phyloP scores from a whole-genome alignment of 1,139 yeast species.

The Spathaspora sp. region DNA sequence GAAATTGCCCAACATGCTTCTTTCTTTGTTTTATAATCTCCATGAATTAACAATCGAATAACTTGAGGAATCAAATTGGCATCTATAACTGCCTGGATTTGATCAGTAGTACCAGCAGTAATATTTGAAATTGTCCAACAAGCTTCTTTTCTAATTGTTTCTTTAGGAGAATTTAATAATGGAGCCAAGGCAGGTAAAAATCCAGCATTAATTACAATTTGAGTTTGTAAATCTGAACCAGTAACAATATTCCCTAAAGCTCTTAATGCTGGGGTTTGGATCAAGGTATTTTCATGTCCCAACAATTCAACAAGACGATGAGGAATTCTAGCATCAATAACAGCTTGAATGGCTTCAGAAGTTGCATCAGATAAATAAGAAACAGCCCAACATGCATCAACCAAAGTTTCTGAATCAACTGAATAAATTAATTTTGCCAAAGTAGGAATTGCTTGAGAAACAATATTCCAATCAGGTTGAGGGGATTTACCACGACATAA shows the following conservation, averaged over 20 bases:
- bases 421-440: slow-evolving; percentile 88
- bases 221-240: slow-evolving; percentile 94
- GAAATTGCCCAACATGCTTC: slow-evolving; percentile 99
- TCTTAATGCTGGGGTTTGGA: slow-evolving; percentile 95
- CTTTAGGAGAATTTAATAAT: slow-evolving; percentile 80
- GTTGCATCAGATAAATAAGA: slow-evolving; percentile 93
- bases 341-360: slow-evolving; percentile 91
- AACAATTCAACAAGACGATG: slow-evolving; percentile 88
- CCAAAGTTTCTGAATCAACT: slow-evolving; percentile 87
- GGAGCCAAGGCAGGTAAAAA: slow-evolving; percentile 84
- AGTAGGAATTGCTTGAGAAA: slow-evolving; percentile 86
- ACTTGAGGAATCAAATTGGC: slow-evolving; percentile 92
- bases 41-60: slow-evolving; percentile 73
- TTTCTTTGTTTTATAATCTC: slow-evolving; percentile 94
- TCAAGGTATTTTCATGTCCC: slow-evolving; percentile 77
- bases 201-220: slow-evolving; percentile 90
- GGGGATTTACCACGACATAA: slow-evolving; percentile 96
- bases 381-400: slow-evolving; percentile 99
- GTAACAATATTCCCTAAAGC: slow-evolving; percentile 98
- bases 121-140: slow-evolving; percentile 98
- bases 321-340: slow-evolving; percentile 94
- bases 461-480: slow-evolving; percentile 91
- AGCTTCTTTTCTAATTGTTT: slow-evolving; percentile 92
- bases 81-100: slow-evolving; percentile 95
- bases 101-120: slow-evolving; percentile 95